Evolutionary conservation across 1,139 yeast species (phyloP), one percentile per base, ranked within the genome.

Genomic region (Geotrichum australiense): DNA sequence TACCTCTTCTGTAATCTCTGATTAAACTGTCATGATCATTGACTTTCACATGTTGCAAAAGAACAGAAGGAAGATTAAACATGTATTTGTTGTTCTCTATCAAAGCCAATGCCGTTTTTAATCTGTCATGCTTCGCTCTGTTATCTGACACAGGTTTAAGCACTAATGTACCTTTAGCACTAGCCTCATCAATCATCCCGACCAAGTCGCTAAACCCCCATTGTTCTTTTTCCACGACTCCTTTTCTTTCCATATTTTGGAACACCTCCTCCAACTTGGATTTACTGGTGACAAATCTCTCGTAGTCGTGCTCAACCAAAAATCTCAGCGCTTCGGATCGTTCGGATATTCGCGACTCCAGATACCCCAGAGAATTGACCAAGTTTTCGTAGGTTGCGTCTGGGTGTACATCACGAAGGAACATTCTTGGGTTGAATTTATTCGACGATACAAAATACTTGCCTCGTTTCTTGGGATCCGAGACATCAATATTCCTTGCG

Each of bases 61-160:
- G 65, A 8, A 63, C 66, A 26, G 71, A 72, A 0, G 96, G 95
- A 37, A 87, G 68, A 56, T 85, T 82, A 55, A 91, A 80, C 43
- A 86, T 69, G 46, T 71, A 71, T 42, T 70, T 71, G 58, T 86
- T 76, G 34, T 70, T 67, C 38, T 78, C 78, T 16, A 87, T 69
- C 47, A 83, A 74, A 22, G 73, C 74, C 44, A 83, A 68, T 12
- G 94, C 74, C 27, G 70, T 70, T 38, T 69, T 65, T 40, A 84
- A 68, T 49, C 80, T 77, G 18, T 67, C 65, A 49, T 82, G 84
- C 52, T 76, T 78, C 7, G 69, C 64, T 46, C 76, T 73, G 43
- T 77, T 76, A 39, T 80, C 81, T 42, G 80, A 62, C 5, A 89
- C 76, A 0, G 97, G 97, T 48, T 87, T 76, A 49, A 86, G 73